phyloP scores from a whole-genome alignment of 1,139 yeast species.

The Scheffersomyces parashehatae region DNA sequence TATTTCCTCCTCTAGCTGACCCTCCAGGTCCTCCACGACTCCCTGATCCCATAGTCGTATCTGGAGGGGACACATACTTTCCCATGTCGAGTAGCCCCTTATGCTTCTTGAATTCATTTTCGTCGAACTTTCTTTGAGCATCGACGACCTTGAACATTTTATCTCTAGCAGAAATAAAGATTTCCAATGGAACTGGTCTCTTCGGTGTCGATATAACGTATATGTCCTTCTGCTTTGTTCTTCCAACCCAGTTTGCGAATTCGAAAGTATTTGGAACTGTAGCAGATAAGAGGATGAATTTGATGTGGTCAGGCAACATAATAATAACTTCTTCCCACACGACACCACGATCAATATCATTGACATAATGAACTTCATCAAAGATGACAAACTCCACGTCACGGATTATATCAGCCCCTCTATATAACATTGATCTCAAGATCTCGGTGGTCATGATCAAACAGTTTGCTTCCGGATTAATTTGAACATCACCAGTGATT shows the following conservation, averaged over 20 bases:
- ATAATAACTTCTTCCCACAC: conserved; percentile 99
- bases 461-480: conserved; percentile 96
- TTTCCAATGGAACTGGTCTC: conserved; percentile 93
- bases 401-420: conserved; percentile 94
- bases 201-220: conserved; percentile 95
- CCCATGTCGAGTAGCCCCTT: conserved; percentile 49
- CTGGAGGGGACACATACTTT: conserved; percentile 31
- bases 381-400: conserved; percentile 97
- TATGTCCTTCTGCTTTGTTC: conserved; percentile 93
- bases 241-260: conserved; percentile 97
- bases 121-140: conserved; percentile 67
- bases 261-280: conserved; percentile 98
- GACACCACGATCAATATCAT: conserved; percentile 96
- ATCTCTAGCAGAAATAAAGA: conserved; percentile 77
- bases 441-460: conserved; percentile 98
- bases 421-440: conserved; percentile 88
- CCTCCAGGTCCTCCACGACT: conserved; percentile 50
- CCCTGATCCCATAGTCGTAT: conserved; percentile 41
- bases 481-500: conserved; percentile 97
- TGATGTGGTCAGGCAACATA: conserved; percentile 94
- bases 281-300: conserved; percentile 84
- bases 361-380: conserved; percentile 97
- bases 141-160: conserved; percentile 71
- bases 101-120: conserved; percentile 63
- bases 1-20: conserved; percentile 42